Conservation (phyloP, 192 early-diverging fungal genomes). For the Phycomyces nitens region DNA sequence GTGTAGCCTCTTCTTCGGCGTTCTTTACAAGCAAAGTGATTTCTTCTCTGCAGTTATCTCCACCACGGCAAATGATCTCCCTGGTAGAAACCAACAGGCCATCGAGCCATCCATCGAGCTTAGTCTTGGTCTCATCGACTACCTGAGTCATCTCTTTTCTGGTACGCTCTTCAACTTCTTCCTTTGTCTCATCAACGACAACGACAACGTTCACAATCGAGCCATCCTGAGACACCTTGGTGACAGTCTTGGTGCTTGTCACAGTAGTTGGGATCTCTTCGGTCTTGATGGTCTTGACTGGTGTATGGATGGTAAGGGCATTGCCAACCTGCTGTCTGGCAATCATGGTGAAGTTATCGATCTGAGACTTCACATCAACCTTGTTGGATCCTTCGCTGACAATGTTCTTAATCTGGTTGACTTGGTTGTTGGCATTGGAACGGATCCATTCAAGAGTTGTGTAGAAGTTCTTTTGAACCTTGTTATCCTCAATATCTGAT, state of each 20-base stretch:
- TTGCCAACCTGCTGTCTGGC: conserved; percentile 4
- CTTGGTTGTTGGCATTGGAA: conserved; percentile 3
- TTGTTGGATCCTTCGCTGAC: conserved; percentile 4
- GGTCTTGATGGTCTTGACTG: conserved; percentile 1
- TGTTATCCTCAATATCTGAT: not conserved
- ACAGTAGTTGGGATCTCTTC: not conserved
- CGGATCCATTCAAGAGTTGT: conserved; percentile 12
- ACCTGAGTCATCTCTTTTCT: not conserved
- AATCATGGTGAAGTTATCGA: conserved; percentile 5
- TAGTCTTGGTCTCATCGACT: conserved; percentile 2
- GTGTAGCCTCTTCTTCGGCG: conserved; percentile 7
- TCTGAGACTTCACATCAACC: conserved; percentile 5
- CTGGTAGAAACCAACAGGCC: conserved; percentile 1
- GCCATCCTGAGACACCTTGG: not conserved
- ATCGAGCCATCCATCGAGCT: conserved; percentile 9
- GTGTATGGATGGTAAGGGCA: not conserved
- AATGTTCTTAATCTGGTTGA: conserved; percentile 12
- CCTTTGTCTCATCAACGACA: conserved; percentile 1
- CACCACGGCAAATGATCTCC: not conserved
- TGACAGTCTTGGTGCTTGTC: not conserved
- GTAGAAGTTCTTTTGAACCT: conserved; percentile 5
- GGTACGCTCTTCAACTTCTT: not conserved
- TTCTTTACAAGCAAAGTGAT: not conserved
- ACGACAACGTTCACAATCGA: not conserved
- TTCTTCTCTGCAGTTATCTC: conserved; percentile 4